Conservation (phyloP, 2,329 filamentous ascomycete genomes). For the Calycina herbarum region DNA sequence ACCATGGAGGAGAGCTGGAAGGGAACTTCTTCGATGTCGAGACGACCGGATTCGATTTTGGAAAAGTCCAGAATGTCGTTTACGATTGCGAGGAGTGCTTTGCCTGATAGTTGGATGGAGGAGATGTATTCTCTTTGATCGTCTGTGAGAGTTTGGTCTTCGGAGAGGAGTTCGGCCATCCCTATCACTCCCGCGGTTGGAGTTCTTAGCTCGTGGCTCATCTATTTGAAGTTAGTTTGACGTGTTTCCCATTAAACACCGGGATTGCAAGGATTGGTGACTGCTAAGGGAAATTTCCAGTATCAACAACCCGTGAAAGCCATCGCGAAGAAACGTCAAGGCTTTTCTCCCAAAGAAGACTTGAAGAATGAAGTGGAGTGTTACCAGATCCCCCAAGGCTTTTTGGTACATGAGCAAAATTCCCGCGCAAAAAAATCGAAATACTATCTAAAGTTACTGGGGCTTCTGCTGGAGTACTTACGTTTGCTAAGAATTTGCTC, state of each 20-base stretch:
- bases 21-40: slow-evolving; percentile 70
- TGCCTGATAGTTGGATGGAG: slow-evolving; percentile 29
- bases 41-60: slow-evolving; percentile 72
- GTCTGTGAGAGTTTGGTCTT: slow-evolving; percentile 25
- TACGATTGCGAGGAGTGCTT: slow-evolving; percentile 51
- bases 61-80: slow-evolving; percentile 72
- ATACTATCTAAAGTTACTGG: neutral
- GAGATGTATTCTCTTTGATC: slow-evolving; percentile 30
- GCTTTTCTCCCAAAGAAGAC: neutral
- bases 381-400: no score
- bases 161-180: slow-evolving; percentile 31
- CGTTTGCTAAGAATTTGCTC: slow-evolving; percentile 33
- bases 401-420: no score
- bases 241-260: no score
- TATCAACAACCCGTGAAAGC: neutral
- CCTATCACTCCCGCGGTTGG: slow-evolving; percentile 33
- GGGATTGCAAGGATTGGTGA: no score
- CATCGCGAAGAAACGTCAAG: no score
- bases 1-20: slow-evolving; percentile 49
- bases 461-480: slow-evolving; percentile 15
- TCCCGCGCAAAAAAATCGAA: no score
- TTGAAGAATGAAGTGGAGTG: neutral
- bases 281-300: neutral
- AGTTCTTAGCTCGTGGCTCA: slow-evolving; percentile 33
- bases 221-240: slow-evolving; percentile 16